A percentile compares a stretch with the other conserved stretches of the same genome.
Conservation (phyloP, 176 grass and related monocot species). For the Aegilops tauschii region DNA sequence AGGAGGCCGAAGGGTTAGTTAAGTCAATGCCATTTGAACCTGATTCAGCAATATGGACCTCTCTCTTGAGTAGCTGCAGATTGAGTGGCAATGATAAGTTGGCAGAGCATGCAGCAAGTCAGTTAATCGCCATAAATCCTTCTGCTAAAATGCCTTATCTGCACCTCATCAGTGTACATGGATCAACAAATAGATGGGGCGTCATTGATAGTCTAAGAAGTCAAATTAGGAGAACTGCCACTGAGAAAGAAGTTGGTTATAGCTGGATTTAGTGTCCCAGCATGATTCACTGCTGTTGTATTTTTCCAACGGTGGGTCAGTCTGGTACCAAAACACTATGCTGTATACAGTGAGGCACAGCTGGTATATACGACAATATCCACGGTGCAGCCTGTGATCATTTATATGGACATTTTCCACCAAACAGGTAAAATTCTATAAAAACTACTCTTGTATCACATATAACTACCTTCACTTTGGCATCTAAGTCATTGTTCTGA, state of each 20-base stretch:
- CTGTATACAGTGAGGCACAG: neutral
- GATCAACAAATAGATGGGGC: constrained; percentile 31
- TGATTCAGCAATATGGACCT: constrained; percentile 65
- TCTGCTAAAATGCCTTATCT: constrained; percentile 48
- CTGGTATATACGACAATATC: neutral
- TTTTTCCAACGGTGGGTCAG: neutral
- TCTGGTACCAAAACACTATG: neutral
- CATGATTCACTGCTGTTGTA: neutral
- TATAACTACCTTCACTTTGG: neutral
- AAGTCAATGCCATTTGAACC: constrained; percentile 67
- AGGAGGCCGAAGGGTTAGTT: constrained; percentile 51
- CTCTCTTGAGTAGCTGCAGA: constrained; percentile 55
- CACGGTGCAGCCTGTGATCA: neutral
- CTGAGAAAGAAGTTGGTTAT: constrained; percentile 35
- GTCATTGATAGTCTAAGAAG: constrained; percentile 42
- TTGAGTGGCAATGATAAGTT: constrained; percentile 40
- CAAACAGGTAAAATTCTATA: constrained; percentile 12
- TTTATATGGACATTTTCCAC: neutral
- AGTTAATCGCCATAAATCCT: constrained; percentile 40
- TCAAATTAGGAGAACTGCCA: constrained; percentile 27
- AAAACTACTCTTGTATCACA: neutral
- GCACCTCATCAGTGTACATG: constrained; percentile 55
- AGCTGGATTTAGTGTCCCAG: constrained; percentile 48
- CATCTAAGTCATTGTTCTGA: neutral
- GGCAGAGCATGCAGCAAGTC: constrained; percentile 48